These are phyloP conservation scores for Neonothopanus nambi DNA, from an alignment of 1,284 basidiomycete species.

Conservation along the genomic window DNA sequence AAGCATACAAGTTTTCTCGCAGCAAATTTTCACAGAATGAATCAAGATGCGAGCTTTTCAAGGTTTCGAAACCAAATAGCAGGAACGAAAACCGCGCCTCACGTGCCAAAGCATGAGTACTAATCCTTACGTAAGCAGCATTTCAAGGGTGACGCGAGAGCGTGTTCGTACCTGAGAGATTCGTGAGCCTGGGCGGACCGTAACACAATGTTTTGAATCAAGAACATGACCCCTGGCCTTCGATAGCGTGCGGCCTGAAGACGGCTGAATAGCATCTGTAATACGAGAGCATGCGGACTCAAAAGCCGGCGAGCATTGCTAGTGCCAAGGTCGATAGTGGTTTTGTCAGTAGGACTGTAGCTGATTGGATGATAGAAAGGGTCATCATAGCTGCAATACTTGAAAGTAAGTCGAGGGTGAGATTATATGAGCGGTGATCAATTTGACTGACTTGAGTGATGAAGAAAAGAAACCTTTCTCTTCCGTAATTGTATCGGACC, in stretches of 20 bases:
- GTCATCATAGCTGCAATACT: slow-evolving; percentile 67
- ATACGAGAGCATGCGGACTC: slow-evolving; percentile 80
- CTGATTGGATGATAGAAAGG: slow-evolving; percentile 87
- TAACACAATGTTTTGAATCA: slow-evolving; percentile 84
- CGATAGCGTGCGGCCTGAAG: slow-evolving; percentile 93
- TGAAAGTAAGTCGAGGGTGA: slow-evolving; percentile 11
- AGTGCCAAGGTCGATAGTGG: slow-evolving; percentile 75
- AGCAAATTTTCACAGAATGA: slow-evolving; percentile 79
- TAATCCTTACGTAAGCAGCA: slow-evolving; percentile 30
- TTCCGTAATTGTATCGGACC: slow-evolving; percentile 80
- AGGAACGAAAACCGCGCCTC: slow-evolving; percentile 90
- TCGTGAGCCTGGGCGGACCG: slow-evolving; percentile 71
- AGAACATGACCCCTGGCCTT: slow-evolving; percentile 81
- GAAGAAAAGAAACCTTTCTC: slow-evolving; percentile 84
- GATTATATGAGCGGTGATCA: slow-evolving; percentile 6
- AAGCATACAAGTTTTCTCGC: slow-evolving; percentile 75
- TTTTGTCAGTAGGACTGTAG: slow-evolving; percentile 91
- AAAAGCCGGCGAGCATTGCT: slow-evolving; percentile 76
- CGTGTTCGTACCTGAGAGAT: slow-evolving; percentile 63
- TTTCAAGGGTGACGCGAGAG: slow-evolving; percentile 2
- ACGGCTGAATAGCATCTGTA: slow-evolving; percentile 91
- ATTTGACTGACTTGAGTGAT: slow-evolving; percentile 66
- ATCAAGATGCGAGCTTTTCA: slow-evolving; percentile 89
- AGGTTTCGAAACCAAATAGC: slow-evolving; percentile 90
- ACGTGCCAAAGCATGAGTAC: slow-evolving; percentile 89